These are phyloP conservation scores for Botrytis squamosa DNA, from an alignment of 2,329 filamentous ascomycete genomes.

Conservation along the genomic window DNA sequence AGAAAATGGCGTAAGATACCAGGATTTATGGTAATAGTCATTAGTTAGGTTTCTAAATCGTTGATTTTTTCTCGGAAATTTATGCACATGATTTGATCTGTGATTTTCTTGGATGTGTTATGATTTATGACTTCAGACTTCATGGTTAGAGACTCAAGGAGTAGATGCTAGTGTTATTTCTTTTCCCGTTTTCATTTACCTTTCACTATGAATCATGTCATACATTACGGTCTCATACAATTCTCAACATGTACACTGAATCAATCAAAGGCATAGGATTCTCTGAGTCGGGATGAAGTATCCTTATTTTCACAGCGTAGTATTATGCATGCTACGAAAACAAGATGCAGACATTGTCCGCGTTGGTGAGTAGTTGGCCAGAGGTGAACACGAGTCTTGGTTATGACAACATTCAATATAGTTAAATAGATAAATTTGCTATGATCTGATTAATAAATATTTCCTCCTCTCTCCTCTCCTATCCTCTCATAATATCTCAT, in stretches of 20 bases:
- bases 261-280: background rate
- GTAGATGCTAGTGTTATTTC: background rate
- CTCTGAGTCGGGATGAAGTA: background rate
- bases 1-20: background rate
- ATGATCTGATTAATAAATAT: background rate
- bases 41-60: background rate
- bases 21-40: background rate
- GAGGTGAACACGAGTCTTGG: background rate
- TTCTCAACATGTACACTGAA: too few species aligned
- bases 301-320: background rate
- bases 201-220: background rate
- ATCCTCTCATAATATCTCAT: too few species aligned
- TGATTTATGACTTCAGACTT: background rate
- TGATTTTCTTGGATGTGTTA: background rate
- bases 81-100: background rate
- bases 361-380: background rate
- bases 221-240: background rate
- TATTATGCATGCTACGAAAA: background rate
- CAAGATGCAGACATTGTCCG: background rate
- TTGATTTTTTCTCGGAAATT: background rate
- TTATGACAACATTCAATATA: background rate
- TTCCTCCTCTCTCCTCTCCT: too few species aligned
- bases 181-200: background rate
- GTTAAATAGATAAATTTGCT: background rate
- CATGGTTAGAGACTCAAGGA: background rate